These are phyloP conservation scores for Fusarium luffae DNA, from an alignment of 2,329 filamentous ascomycete genomes.

Conservation along the genomic window DNA sequence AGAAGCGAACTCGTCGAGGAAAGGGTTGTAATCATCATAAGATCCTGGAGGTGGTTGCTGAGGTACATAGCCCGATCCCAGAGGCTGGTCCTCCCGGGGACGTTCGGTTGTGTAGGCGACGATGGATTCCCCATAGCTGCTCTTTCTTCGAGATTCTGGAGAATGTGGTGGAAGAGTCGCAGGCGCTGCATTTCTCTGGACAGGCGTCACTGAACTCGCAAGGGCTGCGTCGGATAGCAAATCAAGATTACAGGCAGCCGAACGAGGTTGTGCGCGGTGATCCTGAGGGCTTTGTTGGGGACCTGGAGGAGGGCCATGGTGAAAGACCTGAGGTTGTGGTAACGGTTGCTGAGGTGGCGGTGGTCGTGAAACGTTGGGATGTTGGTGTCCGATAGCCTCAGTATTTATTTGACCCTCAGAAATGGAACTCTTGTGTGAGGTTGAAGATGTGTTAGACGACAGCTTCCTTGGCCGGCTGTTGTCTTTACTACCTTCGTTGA, in stretches of 20 bases:
- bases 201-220: slow-evolving; percentile 64
- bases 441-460: slow-evolving; percentile 58
- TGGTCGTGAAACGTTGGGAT: slow-evolving; percentile 41
- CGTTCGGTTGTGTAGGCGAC: slow-evolving; percentile 59
- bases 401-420: slow-evolving; percentile 60
- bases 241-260: slow-evolving; percentile 66
- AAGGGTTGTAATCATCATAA: slow-evolving; percentile 69
- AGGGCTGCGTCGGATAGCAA: slow-evolving; percentile 70
- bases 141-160: slow-evolving; percentile 57
- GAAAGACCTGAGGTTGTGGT: slow-evolving; percentile 51
- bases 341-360: slow-evolving; percentile 45
- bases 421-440: slow-evolving; percentile 58
- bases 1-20: slow-evolving; percentile 66
- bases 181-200: slow-evolving; percentile 62
- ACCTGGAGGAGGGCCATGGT: slow-evolving; percentile 51
- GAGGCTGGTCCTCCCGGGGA: slow-evolving; percentile 58
- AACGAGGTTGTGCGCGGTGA: slow-evolving; percentile 58
- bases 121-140: slow-evolving; percentile 59
- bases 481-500: slow-evolving; percentile 69
- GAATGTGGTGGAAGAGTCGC: slow-evolving; percentile 56
- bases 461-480: slow-evolving; percentile 62
- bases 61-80: slow-evolving; percentile 53
- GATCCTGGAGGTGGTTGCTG: slow-evolving; percentile 48
- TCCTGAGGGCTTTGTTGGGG: slow-evolving; percentile 58
- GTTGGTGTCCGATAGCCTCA: slow-evolving; percentile 59